Base-by-base conservation (phyloP, 139 green algal genomes). In the Chlorella vulgaris region DNA sequence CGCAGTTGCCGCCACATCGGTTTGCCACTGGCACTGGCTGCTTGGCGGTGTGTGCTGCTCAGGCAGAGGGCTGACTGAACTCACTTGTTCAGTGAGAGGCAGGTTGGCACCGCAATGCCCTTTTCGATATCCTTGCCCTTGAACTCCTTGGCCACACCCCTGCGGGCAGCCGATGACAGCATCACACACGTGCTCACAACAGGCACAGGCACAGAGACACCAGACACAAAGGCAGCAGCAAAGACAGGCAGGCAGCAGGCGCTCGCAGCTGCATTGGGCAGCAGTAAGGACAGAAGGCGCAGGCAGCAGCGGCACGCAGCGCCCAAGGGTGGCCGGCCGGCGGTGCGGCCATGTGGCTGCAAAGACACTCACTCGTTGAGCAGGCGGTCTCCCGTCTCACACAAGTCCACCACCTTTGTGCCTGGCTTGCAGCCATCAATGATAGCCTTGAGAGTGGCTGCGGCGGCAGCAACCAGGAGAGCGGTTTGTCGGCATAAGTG, bases 51-150 rank as follows among this genome's bases (percentile, higher is more conserved):
- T 58, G 47, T 58, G 47, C 47, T 58, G 47, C 10, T 58, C 47
- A n/a, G n/a, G n/a, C n/a, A n/a, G n/a, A n/a, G n/a, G n/a, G n/a
- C n/a, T n/a, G n/a, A n/a, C n/a, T n/a, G n/a, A n/a, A 29, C 88
- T 29, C 35, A 95, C 93, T 89, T 92, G 94, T 99, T 99, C 1
- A 95, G 83, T 28, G 92, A 98, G 1, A 98, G 75, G 87, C 94
- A 99, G 36, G 94, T 98, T 29, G 97, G 97, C 81, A 99, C 98
- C 7, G 97, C 95, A 21, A 99, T 88, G 50, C 97, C 97, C 88
- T 98, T 98, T 84, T 99, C 96, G 55, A 99, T 93, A 62, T 95
- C 88, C 86, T 98, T 98, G 53, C 94, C 95, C 86, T 98, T 97
- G 92, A 97, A 99, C 62, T 97, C 92, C 62, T 94, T 96, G 10